Base-by-base conservation (phyloP, 2,329 filamentous ascomycete species). In the Tolypocladium endophyticum region DNA sequence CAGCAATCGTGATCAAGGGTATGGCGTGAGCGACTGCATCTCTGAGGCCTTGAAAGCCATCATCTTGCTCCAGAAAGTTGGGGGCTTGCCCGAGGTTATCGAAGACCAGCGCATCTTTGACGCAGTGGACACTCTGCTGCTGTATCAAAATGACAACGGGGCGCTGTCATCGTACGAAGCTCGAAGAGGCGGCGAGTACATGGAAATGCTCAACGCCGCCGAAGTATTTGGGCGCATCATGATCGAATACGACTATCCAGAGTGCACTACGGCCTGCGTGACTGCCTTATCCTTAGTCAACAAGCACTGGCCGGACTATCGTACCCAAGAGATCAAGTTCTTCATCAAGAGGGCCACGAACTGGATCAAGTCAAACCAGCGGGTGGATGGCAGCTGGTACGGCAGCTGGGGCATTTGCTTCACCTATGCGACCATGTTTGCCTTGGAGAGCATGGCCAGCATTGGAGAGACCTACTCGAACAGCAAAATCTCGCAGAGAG, bases 341-440 rank as follows among this genome's bases (percentile, higher is more conserved):
- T 91, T 94, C 67, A 87, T 94, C 64, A 76, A 78, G 25, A 82
- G 87, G 43, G 92, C 92, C 0, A 84, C 96, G 1, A 77, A 80
- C 56, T 97, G 92, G 78, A 96, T 99, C 73, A 89, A 92, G 69
- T 81, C 81, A 2, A 83, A 86, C 3, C 94, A 97, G 74, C 79
- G 83, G 2, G 72, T 81, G 0, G 91, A 97, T 66, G 94, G 94
- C n/a, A 89, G 88, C 61, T 99, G 94, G 94, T 97, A 99, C 71
- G 94, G 94, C 54, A 92, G 86, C 70, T 99, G 94, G 94, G 94
- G 90, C 58, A 95, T 99, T 68, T 99, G 94, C 76, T 99, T 96
- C 74, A 97, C 92, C 0, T 99, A 99, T 70, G 94, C 92, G 0
- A 89, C 86, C 64, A 95, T 97, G 92, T 99, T 99, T 75, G 92